Evolutionary conservation across 331 rosid genomes (phyloP).

Genomic region (Cydonia oblonga): DNA sequence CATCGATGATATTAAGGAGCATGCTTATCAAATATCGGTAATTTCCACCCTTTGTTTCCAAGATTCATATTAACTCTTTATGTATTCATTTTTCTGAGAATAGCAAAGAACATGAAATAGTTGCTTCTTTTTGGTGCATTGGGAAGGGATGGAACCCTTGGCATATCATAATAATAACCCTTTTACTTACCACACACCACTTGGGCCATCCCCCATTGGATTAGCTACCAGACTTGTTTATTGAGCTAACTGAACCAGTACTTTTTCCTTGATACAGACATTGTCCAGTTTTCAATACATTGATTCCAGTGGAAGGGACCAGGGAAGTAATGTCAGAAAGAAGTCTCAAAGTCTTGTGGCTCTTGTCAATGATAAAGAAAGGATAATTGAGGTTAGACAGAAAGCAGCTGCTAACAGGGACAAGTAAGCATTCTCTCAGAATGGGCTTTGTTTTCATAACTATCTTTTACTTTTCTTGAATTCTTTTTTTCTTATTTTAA

Average conservation of each 20-base stretch:
- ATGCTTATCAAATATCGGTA: conserved; percentile 86
- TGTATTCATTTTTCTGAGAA: conserved; percentile 3
- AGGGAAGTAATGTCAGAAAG: conserved; percentile 95
- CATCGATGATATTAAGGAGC: conserved; percentile 84
- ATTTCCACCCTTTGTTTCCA: conserved; percentile 13
- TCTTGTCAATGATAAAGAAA: conserved; percentile 94
- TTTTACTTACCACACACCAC: not conserved
- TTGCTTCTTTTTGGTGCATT: not conserved
- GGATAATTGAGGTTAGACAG: conserved; percentile 79
- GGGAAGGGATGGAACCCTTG: not conserved
- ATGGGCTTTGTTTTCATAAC: not conserved
- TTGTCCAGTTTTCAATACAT: conserved; percentile 84
- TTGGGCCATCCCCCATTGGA: not conserved
- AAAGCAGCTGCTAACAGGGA: conserved; percentile 92
- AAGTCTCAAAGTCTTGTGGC: conserved; percentile 79
- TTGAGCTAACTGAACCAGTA: conserved; percentile 13
- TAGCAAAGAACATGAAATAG: not conserved
- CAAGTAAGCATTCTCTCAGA: conserved; percentile 48
- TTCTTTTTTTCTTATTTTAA: not conserved
- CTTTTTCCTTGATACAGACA: conserved; percentile 45
- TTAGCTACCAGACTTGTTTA: not conserved
- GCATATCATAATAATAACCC: not conserved
- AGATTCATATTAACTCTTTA: not conserved
- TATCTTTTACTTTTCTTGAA: not conserved
- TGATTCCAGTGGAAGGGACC: conserved; percentile 96